A percentile compares a stretch with the other conserved stretches of the same genome.
phyloP scores from a whole-genome alignment of 805 yeast species.

The Schwanniomyces yamadae region DNA sequence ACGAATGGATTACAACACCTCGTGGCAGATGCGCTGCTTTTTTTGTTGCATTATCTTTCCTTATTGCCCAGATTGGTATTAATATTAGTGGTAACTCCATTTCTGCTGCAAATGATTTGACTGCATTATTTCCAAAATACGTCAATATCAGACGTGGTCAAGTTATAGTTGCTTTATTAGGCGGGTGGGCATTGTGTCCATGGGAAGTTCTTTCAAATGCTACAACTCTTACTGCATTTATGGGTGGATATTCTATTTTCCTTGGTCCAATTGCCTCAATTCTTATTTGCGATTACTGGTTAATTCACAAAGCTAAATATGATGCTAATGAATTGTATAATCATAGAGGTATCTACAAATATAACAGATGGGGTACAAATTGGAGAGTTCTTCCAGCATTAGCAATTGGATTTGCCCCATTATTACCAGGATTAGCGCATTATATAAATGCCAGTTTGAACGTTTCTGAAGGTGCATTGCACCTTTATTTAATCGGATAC shows the following conservation, averaged over 20 bases:
- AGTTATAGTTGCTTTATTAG: constrained; percentile 7
- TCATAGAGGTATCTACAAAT: constrained; percentile 24
- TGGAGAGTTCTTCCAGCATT: constrained; percentile 13
- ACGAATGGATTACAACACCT: constrained; percentile 26
- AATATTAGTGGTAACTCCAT: constrained; percentile 13
- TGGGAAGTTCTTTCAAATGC: constrained; percentile 15
- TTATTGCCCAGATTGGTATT: constrained; percentile 13
- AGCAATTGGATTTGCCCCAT: constrained; percentile 18
- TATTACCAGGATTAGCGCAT: constrained; percentile 15
- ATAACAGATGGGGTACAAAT: constrained; percentile 19
- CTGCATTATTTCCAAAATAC: constrained; percentile 10
- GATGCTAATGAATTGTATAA: constrained; percentile 32
- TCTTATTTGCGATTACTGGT: constrained; percentile 10
- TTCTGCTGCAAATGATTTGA: constrained; percentile 14
- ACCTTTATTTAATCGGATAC: too few relatives aligned
- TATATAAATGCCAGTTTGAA: too few relatives aligned
- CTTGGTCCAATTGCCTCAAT: constrained; percentile 12
- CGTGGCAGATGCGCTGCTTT: constrained; percentile 14
- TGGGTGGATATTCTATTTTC: constrained; percentile 16
- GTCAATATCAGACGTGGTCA: constrained; percentile 13
- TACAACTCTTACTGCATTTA: constrained; percentile 12
- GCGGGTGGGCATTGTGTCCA: constrained; percentile 12
- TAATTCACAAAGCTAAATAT: constrained; percentile 7
- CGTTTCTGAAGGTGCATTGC: too few relatives aligned
- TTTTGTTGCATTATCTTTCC: constrained; percentile 14